Base-by-base conservation (phyloP, 2,329 filamentous ascomycete species). In the Paecilomyces variotii region DNA sequence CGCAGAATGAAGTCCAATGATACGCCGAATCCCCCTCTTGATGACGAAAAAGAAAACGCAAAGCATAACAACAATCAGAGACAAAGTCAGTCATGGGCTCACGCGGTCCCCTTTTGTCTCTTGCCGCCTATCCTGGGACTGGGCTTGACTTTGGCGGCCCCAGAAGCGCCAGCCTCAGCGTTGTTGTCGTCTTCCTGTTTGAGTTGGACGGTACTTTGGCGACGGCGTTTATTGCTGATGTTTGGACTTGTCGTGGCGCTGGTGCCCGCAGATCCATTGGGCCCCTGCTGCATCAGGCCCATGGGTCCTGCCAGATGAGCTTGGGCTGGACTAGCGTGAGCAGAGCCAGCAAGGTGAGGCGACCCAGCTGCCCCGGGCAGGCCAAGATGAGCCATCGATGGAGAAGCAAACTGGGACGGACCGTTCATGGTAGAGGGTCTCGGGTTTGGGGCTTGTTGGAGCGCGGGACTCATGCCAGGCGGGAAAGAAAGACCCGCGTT, bases 181-280 rank as follows among this genome's bases (percentile, higher is more conserved):
- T 71, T 75, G 52, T 83, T 83, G 53, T 85, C 83, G 45, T 73
- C 77, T 64, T 86, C 84, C 56, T 80, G 72, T 69, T 87, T 87
- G 58, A 85, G 72, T 69, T 87, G 86, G 58, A 85, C 82, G 12
- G 80, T 80, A 70, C 84, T 86, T 27, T 79, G 72, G 60, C 84
- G 76, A 60, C 84, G 79, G 59, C 82, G 76, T 71, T 87, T 87
- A 65, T 79, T 80, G 54, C 75, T 80, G 51, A 84, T 79, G 64
- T 83, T 85, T 2, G 84, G 84, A 63, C 84, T 87, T 4, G 84
- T 85, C 63, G 84, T 86, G 32, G 83, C 82, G 65, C 82, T 85
- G 7, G 80, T 77, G 2, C 77, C 79, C 62, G 75, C 71, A 57
- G 67, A 72, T 56, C 69, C 81, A 69, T 79, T 83, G 66, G 81